Percentiles rank a stretch among this genome's conserved stretches.
These are phyloP conservation scores for Cicer cuneatum DNA, from an alignment of 306 rosid species.

Conservation along the genomic window DNA sequence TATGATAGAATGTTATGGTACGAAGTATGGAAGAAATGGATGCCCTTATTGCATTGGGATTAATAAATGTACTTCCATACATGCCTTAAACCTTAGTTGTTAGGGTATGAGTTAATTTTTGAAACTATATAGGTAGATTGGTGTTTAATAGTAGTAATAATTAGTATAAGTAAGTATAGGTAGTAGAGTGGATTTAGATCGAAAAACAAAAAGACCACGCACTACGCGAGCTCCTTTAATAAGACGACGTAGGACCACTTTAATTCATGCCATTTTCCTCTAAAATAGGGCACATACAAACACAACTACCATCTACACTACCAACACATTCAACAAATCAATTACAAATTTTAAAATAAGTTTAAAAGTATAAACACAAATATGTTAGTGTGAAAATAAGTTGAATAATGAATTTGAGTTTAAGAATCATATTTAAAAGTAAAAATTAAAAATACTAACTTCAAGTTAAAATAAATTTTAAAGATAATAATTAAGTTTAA, in stretches of 20 bases:
- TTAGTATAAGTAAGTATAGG: background rate
- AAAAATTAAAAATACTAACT: too few relatives aligned
- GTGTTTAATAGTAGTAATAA: background rate
- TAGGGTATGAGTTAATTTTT: background rate
- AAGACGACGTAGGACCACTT: background rate
- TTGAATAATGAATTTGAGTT: too few relatives aligned
- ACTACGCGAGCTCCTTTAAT: background rate
- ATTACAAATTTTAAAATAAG: too few relatives aligned
- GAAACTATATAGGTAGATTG: background rate
- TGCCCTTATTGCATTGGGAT: background rate
- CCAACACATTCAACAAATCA: too few relatives aligned
- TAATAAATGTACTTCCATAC: background rate
- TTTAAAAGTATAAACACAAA: too few relatives aligned
- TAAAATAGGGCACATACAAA: background rate
- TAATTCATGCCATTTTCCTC: background rate
- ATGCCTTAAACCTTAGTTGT: background rate
- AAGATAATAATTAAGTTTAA: too few relatives aligned
- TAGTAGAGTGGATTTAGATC: background rate
- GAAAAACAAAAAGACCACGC: too few relatives aligned
- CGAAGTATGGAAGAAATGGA: background rate
- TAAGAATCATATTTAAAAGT: too few relatives aligned
- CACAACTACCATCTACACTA: too few relatives aligned
- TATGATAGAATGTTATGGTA: constrained; percentile 3
- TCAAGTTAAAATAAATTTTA: too few relatives aligned
- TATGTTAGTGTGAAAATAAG: too few relatives aligned